Percentiles rank a stretch among this genome's conserved stretches.
These are phyloP conservation scores for Brassica carinata DNA, from an alignment of 345 rosid genomes.

Conservation along the genomic window DNA sequence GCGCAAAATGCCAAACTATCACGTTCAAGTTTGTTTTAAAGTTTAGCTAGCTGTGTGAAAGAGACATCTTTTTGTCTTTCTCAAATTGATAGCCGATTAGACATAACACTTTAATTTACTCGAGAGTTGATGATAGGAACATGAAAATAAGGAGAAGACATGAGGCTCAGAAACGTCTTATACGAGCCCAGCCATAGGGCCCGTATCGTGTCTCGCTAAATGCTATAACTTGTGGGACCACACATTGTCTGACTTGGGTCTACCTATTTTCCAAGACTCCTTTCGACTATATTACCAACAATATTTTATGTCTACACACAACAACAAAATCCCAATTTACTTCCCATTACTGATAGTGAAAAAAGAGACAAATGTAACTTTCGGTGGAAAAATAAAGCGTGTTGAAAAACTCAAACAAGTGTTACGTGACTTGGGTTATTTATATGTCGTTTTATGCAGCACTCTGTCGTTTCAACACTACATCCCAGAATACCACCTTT, in stretches of 20 bases:
- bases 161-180: constrained; percentile 12
- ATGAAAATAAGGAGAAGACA: neutral
- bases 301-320: neutral
- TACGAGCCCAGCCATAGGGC: constrained; percentile 11
- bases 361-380: constrained; percentile 3
- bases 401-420: constrained; percentile 29
- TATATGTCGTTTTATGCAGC: constrained; percentile 9
- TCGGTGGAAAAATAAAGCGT: constrained; percentile 29
- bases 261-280: constrained; percentile 19
- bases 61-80: constrained; percentile 26
- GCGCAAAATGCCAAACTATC: constrained; percentile 7
- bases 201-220: constrained; percentile 18
- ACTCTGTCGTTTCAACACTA: constrained; percentile 28
- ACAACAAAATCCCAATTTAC: neutral
- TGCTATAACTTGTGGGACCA: constrained; percentile 26
- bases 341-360: neutral
- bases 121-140: neutral
- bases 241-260: neutral
- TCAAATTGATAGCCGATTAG: constrained; percentile 3
- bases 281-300: constrained; percentile 18
- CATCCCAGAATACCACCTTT: neutral
- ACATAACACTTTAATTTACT: neutral
- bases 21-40: neutral
- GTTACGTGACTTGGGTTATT: neutral
- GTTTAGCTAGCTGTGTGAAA: constrained; percentile 30